Evolutionary conservation across 805 yeast species (phyloP).

Genomic region (Candida bentonensis): DNA sequence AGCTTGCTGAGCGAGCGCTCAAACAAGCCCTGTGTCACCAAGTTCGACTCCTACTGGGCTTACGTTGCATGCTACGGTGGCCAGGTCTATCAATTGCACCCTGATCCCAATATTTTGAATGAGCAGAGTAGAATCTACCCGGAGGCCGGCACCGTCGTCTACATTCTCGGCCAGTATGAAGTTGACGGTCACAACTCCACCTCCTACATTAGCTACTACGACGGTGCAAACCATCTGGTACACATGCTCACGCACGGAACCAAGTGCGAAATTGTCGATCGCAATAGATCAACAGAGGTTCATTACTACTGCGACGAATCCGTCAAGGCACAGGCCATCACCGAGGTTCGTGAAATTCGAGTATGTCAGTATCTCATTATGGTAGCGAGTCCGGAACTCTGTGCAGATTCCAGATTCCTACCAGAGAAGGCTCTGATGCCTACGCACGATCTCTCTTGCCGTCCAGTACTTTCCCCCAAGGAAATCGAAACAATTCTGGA

Average conservation of each 20-base stretch:
- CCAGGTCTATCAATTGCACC: constrained; percentile 35
- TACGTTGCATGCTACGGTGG: constrained; percentile 37
- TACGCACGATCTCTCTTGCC: background rate
- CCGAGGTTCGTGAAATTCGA: constrained; percentile 35
- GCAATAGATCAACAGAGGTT: constrained; percentile 39
- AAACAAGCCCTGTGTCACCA: constrained; percentile 14
- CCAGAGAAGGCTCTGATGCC: constrained; percentile 3
- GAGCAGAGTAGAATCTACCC: constrained; percentile 6
- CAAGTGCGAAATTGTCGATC: constrained; percentile 43
- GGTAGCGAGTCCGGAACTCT: constrained; percentile 37
- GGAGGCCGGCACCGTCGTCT: constrained; percentile 16
- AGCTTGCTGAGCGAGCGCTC: constrained; percentile 9
- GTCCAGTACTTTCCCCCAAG: too few relatives aligned
- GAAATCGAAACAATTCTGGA: too few relatives aligned
- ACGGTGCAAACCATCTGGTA: constrained; percentile 16
- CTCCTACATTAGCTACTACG: constrained; percentile 3
- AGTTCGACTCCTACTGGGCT: constrained; percentile 36
- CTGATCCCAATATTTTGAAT: constrained; percentile 5
- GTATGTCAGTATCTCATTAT: constrained; percentile 45
- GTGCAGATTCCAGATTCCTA: constrained; percentile 25
- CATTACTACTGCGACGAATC: constrained; percentile 40
- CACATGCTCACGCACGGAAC: constrained; percentile 36
- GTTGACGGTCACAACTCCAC: constrained; percentile 1
- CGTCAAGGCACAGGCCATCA: constrained; percentile 16
- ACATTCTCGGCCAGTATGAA: constrained; percentile 19